These are phyloP conservation scores for Claviceps africana DNA, from an alignment of 2,329 filamentous ascomycete species.

Conservation along the genomic window DNA sequence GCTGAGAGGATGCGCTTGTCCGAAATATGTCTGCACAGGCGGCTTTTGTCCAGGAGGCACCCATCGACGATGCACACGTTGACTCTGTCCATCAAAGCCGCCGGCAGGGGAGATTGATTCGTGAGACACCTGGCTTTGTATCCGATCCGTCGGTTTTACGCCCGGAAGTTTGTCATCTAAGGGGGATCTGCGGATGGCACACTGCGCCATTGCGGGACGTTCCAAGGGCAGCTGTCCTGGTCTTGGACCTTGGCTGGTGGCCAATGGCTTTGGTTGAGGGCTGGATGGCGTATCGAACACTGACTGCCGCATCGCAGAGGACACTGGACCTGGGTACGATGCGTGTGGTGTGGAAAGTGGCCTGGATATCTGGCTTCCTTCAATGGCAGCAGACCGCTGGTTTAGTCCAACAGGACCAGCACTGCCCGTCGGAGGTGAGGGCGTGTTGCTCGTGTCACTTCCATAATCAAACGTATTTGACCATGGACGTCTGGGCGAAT, in stretches of 20 bases:
- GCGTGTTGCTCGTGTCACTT: constrained; percentile 1
- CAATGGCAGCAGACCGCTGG: neutral
- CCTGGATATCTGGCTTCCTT: neutral
- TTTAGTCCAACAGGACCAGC: neutral
- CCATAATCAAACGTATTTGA: constrained; percentile 1
- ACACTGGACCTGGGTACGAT: neutral
- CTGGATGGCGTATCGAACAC: neutral
- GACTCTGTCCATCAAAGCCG: neutral
- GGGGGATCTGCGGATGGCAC: neutral
- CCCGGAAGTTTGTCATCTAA: neutral
- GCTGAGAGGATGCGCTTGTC: neutral
- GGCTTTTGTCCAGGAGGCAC: neutral
- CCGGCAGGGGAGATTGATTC: neutral
- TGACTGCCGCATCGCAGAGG: constrained; percentile 2
- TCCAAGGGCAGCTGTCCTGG: neutral
- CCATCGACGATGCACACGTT: neutral
- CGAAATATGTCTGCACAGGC: neutral
- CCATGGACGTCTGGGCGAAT: constrained; percentile 6
- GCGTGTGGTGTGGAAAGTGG: neutral
- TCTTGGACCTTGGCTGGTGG: neutral
- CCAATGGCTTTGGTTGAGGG: neutral
- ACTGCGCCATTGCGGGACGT: neutral
- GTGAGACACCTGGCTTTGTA: neutral
- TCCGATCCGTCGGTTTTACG: neutral
- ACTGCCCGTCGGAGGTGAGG: constrained; percentile 3